Percentiles rank a stretch among this genome's conserved stretches.
phyloP scores from a whole-genome alignment of 148 eudicot species.

The Camellia sinensis region DNA sequence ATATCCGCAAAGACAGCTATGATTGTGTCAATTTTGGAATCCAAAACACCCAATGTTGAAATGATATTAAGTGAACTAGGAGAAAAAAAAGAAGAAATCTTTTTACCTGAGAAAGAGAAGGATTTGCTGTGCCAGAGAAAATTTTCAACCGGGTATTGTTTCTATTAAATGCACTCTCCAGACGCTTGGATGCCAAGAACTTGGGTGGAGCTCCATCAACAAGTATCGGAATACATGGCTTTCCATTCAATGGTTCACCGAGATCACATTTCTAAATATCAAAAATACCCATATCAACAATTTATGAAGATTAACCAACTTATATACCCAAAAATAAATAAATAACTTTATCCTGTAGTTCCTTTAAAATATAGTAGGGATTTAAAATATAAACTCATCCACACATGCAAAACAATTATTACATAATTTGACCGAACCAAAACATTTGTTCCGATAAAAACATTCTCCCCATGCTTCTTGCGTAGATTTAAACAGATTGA shows the following conservation, averaged over 20 bases:
- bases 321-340: not conserved
- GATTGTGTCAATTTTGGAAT: not conserved
- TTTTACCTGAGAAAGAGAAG: conserved; percentile 76
- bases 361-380: not conserved
- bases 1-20: not conserved
- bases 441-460: not conserved
- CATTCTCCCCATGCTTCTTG: not conserved
- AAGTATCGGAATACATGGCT: conserved; percentile 63
- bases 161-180: conserved; percentile 49
- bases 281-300: not conserved
- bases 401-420: not conserved
- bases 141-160: conserved; percentile 59
- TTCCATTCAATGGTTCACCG: conserved; percentile 55
- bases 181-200: conserved; percentile 54
- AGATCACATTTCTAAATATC: conserved; percentile 59
- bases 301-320: not conserved
- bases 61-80: not conserved
- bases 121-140: conserved; percentile 89
- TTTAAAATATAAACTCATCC: not conserved
- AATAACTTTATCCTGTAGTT: not conserved
- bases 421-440: not conserved
- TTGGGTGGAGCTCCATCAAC: conserved; percentile 56
- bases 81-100: not conserved
- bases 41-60: not conserved
- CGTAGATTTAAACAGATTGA: too few relatives aligned